Base-by-base conservation (phyloP, 768 basidiomycete species). In the Mycena epipterygia region DNA sequence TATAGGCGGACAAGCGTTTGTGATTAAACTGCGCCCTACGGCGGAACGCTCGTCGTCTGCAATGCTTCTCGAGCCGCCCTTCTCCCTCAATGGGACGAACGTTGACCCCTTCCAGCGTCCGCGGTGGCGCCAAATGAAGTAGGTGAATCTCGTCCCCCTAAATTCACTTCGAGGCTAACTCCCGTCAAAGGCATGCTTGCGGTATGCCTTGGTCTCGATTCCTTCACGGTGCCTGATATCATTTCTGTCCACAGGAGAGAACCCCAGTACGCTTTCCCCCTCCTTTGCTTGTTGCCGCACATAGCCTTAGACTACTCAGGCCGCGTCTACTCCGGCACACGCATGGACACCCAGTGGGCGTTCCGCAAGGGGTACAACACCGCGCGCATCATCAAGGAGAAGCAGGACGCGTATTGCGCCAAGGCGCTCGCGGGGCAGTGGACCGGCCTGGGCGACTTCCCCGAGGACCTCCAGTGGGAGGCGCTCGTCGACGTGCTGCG, bases 81-180 rank as follows among this genome's bases (percentile, higher is more conserved):
- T 86, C 70, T 81, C 85, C 35, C 79, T 91, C 61, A 82, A 88
- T 74, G 73, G 80, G 58, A 79, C 80, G 41, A 73, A 84, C 0
- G 76, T 80, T 19, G 76, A 79, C 7, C 74, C 79, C 12, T 53
- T 46, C 35, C 33, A 42, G 64, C 78, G 79, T n/a, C 82, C 83
- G 3, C 75, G 86, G 42, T 91, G 92, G 91, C 82, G 93, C 67
- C 93, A 95, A 72, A 92, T 95, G 88, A 95, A 95, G 89, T 90
- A 71, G 19, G 83, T 77, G 39, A 41, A 19, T 30, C 17, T 25
- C 19, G 8, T 51, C 51, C 12, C 2, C 30, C 23, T 21, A 30
- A 16, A 1, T 52, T 60, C 6, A 9, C 8, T 32, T 53, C n/a
- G 60, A 27, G 32, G 46, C 53, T 70, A 55, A 64, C 46, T 35